phyloP scores from a whole-genome alignment of 192 early-diverging fungal species.

The Martensiomyces pterosporus region DNA sequence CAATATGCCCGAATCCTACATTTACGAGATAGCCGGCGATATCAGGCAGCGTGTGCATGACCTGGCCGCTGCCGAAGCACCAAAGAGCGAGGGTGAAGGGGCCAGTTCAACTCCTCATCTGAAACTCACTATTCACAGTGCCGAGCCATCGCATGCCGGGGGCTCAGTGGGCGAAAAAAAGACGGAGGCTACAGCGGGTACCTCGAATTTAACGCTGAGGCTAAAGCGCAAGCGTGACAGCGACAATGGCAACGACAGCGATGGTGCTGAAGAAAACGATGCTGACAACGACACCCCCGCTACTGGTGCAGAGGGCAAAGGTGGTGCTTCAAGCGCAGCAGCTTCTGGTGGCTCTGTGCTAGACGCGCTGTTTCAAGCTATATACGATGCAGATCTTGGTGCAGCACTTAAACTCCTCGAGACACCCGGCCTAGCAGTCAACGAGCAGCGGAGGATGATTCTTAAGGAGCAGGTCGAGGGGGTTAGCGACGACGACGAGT shows the following conservation, averaged over 20 bases:
- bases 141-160: too few species aligned
- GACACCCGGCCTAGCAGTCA: constrained; percentile 27
- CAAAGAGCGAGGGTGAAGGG: neutral
- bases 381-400: constrained; percentile 40
- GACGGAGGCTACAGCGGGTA: constrained; percentile 6
- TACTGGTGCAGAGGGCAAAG: constrained; percentile 2
- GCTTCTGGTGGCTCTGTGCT: constrained; percentile 15
- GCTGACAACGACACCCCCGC: neutral
- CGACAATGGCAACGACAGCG: constrained; percentile 9
- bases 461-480: constrained; percentile 46
- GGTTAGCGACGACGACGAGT: constrained; percentile 54
- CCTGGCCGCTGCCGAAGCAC: constrained; percentile 11
- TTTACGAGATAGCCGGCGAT: constrained; percentile 41
- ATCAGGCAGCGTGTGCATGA: constrained; percentile 25
- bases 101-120: neutral
- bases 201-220: constrained; percentile 27
- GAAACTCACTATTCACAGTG: neutral
- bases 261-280: constrained; percentile 1
- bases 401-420: constrained; percentile 31
- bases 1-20: constrained; percentile 60
- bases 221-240: constrained; percentile 35
- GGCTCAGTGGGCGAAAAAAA: too few species aligned
- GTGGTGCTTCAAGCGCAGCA: too few species aligned
- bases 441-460: constrained; percentile 33
- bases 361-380: constrained; percentile 46